Evolutionary conservation across 2,329 filamentous ascomycete genomes (phyloP).

Genomic region (Septoria linicola): DNA sequence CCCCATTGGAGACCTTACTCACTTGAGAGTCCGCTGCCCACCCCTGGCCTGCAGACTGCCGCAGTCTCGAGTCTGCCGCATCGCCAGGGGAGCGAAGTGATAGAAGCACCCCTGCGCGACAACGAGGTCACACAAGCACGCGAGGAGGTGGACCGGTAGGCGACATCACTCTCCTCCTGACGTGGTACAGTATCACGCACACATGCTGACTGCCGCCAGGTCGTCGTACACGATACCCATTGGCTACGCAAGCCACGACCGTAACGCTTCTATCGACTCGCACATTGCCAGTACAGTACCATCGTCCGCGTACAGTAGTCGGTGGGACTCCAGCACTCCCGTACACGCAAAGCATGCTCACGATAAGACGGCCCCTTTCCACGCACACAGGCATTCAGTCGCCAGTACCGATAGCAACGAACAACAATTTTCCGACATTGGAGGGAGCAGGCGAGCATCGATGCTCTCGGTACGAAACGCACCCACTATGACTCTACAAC

Average conservation of each 20-base stretch:
- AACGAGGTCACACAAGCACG: not conserved
- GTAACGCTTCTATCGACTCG: conserved; percentile 32
- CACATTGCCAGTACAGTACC: conserved; percentile 26
- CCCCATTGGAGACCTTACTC: conserved; percentile 35
- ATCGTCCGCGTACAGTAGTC: conserved; percentile 30
- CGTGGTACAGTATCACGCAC: conserved; percentile 29
- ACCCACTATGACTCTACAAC: conserved; percentile 37
- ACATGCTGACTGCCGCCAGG: conserved; percentile 17
- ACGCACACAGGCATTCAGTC: conserved; percentile 29
- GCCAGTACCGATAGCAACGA: conserved; percentile 31
- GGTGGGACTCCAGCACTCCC: conserved; percentile 30
- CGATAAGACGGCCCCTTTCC: conserved; percentile 23
- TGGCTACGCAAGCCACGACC: conserved; percentile 24
- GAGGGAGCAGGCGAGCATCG: conserved; percentile 20
- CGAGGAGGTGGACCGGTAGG: conserved; percentile 12
- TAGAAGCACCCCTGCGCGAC: not conserved
- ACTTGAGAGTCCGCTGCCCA: conserved; percentile 34
- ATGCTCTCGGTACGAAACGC: conserved; percentile 30
- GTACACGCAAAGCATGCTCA: conserved; percentile 33
- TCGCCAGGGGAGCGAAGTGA: conserved; percentile 5
- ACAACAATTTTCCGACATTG: conserved; percentile 19
- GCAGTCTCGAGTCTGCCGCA: not conserved
- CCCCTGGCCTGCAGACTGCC: conserved; percentile 21
- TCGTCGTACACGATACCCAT: conserved; percentile 22
- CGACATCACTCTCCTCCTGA: not conserved